Evolutionary conservation across 352 stramenopile genomes (phyloP), one percentile per base, ranked within the genome.

Genomic region (Phytophthora tubulina): DNA sequence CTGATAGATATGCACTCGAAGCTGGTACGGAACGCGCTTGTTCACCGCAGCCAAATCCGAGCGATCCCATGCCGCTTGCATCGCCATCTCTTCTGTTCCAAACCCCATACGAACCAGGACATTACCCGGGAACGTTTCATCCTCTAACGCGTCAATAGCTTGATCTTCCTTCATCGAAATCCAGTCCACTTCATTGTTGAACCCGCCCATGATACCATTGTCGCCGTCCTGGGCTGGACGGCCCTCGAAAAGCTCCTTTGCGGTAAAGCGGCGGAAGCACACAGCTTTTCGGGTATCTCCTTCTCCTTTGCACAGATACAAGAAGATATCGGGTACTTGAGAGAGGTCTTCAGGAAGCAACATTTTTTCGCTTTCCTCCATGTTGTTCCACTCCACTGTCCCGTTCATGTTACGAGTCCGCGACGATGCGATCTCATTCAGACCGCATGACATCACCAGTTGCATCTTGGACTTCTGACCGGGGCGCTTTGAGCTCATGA

Each of bases 271-370:
- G 33, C 84, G 84, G 70, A 88, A 97, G 46, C 85, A 96, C 30
- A 97, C 75, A 0, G 77, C 73, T n/a, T 82, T 84, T 2, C 86
- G 74, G 7, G 74, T 84, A 32, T 89, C 84, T 15, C 83, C 82
- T 44, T 93, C 84, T 50, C 87, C 86, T 49, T 80, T 81, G 71
- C 86, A 92, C 33, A 97, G 61, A 57, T 97, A 96, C 60, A 97
- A 68, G 62, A 97, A 97, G 50, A 97, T 82, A 46, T 97, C 91
- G 3, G 92, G 92, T 9, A 98, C 86, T 67, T 97, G 87, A 0
- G 73, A 77, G 8, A 93, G 48, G 21, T 94, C 82, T 62, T 92
- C 82, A 4, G 84, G 82, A 1, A 96, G 68, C 27, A 91, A 53
- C 72, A 95, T 90, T 45, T 88, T 90, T 42, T 95, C 87, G 33